A percentile compares a stretch with the other conserved stretches of the same genome.
Evolutionary conservation across 495 filamentous ascomycete species (phyloP).

Genomic region (Talaromyces thailandensis): DNA sequence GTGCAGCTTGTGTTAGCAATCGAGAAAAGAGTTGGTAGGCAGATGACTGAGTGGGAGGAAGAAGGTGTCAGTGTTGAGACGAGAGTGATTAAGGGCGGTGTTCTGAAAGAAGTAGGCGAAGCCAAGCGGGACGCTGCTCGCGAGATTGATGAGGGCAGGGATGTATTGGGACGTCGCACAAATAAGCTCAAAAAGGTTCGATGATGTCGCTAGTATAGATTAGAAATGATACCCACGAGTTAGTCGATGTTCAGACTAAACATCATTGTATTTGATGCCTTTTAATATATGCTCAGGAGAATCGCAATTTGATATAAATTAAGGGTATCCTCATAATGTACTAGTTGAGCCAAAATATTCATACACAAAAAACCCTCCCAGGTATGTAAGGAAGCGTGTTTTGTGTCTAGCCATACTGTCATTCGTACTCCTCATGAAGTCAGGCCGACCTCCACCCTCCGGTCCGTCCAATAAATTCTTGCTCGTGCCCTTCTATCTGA

Average conservation of each 20-base stretch:
- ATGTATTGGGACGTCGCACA: slow-evolving; percentile 51
- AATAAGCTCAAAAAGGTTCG: slow-evolving; percentile 40
- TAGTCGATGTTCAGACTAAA: not conserved
- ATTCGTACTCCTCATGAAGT: not conserved
- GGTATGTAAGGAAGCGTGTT: not conserved
- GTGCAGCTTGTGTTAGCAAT: slow-evolving; percentile 80
- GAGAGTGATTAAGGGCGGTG: slow-evolving; percentile 64
- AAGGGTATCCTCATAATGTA: slow-evolving; percentile 3
- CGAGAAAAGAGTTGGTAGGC: slow-evolving; percentile 68
- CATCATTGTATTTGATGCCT: slow-evolving; percentile 7
- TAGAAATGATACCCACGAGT: not conserved
- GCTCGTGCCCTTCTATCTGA: not conserved
- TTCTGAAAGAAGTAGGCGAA: slow-evolving; percentile 78
- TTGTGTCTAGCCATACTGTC: not conserved
- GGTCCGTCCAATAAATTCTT: not conserved
- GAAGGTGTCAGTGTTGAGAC: slow-evolving; percentile 86
- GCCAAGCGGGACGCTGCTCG: slow-evolving; percentile 84
- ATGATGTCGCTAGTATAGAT: slow-evolving; percentile 10
- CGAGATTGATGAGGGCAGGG: slow-evolving; percentile 84
- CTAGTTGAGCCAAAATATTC: not conserved
- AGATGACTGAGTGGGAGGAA: slow-evolving; percentile 77
- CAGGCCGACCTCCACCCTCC: not conserved
- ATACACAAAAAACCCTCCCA: not conserved
- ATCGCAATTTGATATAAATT: not conserved
- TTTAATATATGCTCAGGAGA: slow-evolving; percentile 7